These are phyloP conservation scores for Psilocybe mexicana DNA, from an alignment of 1,284 basidiomycete genomes.

Conservation along the genomic window DNA sequence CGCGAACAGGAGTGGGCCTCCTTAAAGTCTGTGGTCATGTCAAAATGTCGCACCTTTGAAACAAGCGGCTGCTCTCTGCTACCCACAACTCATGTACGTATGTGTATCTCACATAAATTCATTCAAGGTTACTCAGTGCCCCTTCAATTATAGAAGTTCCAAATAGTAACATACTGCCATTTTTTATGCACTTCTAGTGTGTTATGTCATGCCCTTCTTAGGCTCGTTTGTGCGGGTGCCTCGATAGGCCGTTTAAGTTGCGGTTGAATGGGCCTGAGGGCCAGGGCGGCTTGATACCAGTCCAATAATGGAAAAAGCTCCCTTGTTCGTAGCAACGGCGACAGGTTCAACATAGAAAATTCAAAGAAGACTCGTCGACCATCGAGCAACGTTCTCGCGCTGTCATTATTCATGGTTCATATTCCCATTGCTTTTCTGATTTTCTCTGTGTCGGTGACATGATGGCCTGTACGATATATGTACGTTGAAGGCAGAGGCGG, in stretches of 20 bases:
- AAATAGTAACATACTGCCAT: neutral
- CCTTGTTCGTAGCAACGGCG: constrained; percentile 6
- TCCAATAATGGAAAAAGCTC: neutral
- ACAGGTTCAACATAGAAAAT: constrained; percentile 1
- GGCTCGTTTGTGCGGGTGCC: neutral
- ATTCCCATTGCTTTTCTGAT: constrained; percentile 6
- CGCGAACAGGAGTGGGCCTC: neutral
- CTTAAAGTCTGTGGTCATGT: constrained; percentile 3
- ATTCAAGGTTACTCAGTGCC: neutral
- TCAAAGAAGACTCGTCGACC: neutral
- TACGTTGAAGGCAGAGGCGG: neutral
- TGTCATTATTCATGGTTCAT: neutral
- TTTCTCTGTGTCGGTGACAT: neutral
- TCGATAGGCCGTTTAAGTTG: neutral
- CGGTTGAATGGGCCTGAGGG: constrained; percentile 1
- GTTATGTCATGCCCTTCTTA: neutral
- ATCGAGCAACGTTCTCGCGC: constrained; percentile 7
- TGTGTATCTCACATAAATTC: neutral
- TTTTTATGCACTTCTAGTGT: neutral
- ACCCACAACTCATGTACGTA: neutral
- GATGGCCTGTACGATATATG: neutral
- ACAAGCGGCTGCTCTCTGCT: neutral
- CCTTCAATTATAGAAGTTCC: neutral
- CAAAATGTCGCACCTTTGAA: neutral
- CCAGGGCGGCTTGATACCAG: neutral